Base-by-base conservation (phyloP, 2,329 filamentous ascomycete genomes). In the Colletotrichum sp. region DNA sequence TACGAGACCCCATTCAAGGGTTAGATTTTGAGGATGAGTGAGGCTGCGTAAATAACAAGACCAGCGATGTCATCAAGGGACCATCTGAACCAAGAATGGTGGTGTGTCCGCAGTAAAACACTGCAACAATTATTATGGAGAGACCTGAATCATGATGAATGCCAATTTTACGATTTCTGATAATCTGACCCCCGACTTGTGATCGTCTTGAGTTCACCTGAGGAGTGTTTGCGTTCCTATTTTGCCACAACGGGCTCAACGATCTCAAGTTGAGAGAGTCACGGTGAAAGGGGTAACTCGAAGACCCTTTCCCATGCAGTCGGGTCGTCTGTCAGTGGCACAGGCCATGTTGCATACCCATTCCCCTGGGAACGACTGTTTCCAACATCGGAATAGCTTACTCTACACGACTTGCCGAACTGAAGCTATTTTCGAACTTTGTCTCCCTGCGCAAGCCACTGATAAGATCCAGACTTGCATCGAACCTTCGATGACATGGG, bases 1-100 rank as follows among this genome's bases (percentile, higher is more conserved):
- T 77, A 77, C 21, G 71, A 77, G 66, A 77, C 75, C 3, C 72
- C 75, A 7, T 77, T 77, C 52, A 77, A 77, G 66, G 75, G 71
- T 63, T 77, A 39, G 15, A 0, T 10, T 15, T 18, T 24, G 16
- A 39, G n/a, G 13, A 21, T n/a, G 34, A 49, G 32, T 16, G 13
- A 26, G 34, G 21, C 21, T 64, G 10, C 57, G 59, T 57, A 34
- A 10, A 72, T 63, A 24, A 68, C 28, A 34, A 32, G 39, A 28
- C 57, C 44, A 1, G 7, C 10, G 24, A 16, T 24, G 62, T 39
- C 28, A 26, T 9, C 10, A 8, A 34, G 28, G 26, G 49, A 28
- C n/a, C 34, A 30, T 18, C 36, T 24, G 7, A 7, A 15, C 49
- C 49, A 24, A 57, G 15, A 32, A 52, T 21, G 15, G 28, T 30